A percentile compares a stretch with the other conserved stretches of the same genome.
These are phyloP conservation scores for Bryum argenteum DNA, from an alignment of 225 moss, liverwort and hornwort genomes.

Conservation along the genomic window DNA sequence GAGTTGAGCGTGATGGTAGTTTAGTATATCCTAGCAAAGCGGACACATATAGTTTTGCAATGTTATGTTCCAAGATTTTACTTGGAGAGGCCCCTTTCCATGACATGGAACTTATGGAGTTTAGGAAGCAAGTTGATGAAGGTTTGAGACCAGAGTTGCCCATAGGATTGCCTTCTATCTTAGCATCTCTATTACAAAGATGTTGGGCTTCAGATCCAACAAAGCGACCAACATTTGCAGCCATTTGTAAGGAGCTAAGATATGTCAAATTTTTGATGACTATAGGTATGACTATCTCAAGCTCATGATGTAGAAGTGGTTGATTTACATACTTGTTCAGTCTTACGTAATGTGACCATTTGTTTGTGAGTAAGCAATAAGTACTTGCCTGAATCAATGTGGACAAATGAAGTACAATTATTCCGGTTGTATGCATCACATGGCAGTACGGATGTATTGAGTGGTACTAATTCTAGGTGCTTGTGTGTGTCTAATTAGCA, in stretches of 20 bases:
- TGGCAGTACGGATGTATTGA: too few species aligned
- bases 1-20: rapidly evolving
- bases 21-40: slow-evolving; percentile 12
- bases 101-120: rapidly evolving
- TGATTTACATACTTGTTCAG: too few species aligned
- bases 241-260: slow-evolving; percentile 22
- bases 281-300: neutral
- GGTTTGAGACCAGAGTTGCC: slow-evolving; percentile 3
- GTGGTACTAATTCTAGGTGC: too few species aligned
- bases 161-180: neutral
- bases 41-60: slow-evolving; percentile 23
- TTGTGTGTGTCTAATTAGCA: too few species aligned
- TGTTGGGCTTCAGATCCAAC: slow-evolving; percentile 20
- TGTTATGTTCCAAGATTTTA: neutral
- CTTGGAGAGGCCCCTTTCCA: neutral
- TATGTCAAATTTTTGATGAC: slow-evolving; percentile 18
- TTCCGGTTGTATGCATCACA: too few species aligned
- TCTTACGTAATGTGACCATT: too few species aligned
- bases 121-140: rapidly evolving
- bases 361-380: too few species aligned
- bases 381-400: too few species aligned
- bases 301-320: neutral
- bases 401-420: too few species aligned
- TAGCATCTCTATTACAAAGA: slow-evolving; percentile 5
- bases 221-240: slow-evolving; percentile 12